phyloP scores from a whole-genome alignment of 139 green algal genomes.

The Edaphochlamys debaryana region DNA sequence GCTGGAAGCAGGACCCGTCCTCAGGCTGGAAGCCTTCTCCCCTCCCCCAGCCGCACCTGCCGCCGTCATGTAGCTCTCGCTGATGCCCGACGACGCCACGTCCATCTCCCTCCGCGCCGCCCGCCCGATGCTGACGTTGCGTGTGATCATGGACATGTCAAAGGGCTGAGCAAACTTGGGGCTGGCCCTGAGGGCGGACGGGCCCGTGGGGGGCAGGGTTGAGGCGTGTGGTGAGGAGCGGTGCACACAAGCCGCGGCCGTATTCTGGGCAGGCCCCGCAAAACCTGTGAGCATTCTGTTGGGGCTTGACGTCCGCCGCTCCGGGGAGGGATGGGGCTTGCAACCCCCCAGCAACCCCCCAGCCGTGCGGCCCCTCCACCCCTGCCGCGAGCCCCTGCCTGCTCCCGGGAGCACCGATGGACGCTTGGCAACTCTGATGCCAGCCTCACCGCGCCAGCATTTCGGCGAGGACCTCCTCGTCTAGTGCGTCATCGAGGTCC shows the following conservation, averaged over 20 bases:
- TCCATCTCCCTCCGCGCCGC: conserved; percentile 36
- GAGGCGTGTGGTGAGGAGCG: not conserved
- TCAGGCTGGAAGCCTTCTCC: too few relatives aligned
- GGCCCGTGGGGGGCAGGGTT: not conserved
- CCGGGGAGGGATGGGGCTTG: too few relatives aligned
- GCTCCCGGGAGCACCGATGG: too few relatives aligned
- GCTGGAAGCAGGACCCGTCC: too few relatives aligned
- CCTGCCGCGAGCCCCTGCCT: too few relatives aligned
- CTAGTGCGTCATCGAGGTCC: not conserved
- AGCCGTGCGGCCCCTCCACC: too few relatives aligned
- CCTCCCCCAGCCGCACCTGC: too few relatives aligned
- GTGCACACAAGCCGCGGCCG: not conserved
- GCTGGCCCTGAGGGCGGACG: not conserved
- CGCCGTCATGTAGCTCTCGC: conserved; percentile 16
- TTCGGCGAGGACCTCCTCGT: not conserved
- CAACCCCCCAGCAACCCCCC: too few relatives aligned
- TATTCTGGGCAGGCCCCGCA: too few relatives aligned
- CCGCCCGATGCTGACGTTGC: conserved; percentile 23
- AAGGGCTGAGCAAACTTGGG: conserved; percentile 38
- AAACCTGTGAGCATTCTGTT: too few relatives aligned
- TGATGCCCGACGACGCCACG: not conserved
- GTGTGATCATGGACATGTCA: conserved; percentile 16
- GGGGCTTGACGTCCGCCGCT: too few relatives aligned
- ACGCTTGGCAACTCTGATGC: too few relatives aligned
- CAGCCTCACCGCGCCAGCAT: conserved; percentile 19